Evolutionary conservation across 495 filamentous ascomycete species (phyloP).

Genomic region (Jackrogersella multiformis): DNA sequence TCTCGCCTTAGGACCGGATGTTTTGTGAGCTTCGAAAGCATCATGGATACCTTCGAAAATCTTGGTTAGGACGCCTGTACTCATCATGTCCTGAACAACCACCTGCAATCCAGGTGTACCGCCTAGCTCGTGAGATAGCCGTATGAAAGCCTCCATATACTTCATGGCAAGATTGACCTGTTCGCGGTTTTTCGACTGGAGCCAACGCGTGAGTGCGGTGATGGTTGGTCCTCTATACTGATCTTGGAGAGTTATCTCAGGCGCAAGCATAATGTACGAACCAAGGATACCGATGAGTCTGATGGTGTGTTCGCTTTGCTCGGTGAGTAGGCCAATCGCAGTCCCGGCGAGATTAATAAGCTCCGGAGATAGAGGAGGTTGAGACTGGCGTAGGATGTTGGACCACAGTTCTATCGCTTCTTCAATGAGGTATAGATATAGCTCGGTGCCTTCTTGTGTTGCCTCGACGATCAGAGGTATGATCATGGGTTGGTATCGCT

Average conservation of each 20-base stretch:
- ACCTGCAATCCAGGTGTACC: conserved; percentile 70
- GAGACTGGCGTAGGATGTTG: conserved; percentile 75
- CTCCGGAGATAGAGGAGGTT: conserved; percentile 68
- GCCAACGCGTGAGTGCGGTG: conserved; percentile 64
- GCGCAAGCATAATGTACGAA: conserved; percentile 82
- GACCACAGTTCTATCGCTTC: conserved; percentile 92
- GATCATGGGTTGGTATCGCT: conserved; percentile 74
- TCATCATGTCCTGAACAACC: conserved; percentile 73
- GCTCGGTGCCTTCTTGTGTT: conserved; percentile 79
- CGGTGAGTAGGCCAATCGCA: conserved; percentile 75
- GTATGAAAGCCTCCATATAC: conserved; percentile 76
- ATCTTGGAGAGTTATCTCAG: conserved; percentile 75
- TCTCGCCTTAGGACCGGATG: conserved; percentile 76
- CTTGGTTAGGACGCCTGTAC: conserved; percentile 70
- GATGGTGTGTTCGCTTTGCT: conserved; percentile 71
- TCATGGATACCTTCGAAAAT: conserved; percentile 76
- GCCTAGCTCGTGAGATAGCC: conserved; percentile 72
- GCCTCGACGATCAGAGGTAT: conserved; percentile 82
- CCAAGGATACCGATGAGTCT: conserved; percentile 72
- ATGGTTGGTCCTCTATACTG: conserved; percentile 66
- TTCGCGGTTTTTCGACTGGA: conserved; percentile 69
- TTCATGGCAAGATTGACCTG: conserved; percentile 71
- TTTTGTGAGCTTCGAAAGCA: conserved; percentile 75
- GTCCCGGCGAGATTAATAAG: conserved; percentile 72
- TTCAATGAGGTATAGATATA: conserved; percentile 85